Base-by-base conservation (phyloP, 306 rosid species). In the Rosa multiflora region DNA sequence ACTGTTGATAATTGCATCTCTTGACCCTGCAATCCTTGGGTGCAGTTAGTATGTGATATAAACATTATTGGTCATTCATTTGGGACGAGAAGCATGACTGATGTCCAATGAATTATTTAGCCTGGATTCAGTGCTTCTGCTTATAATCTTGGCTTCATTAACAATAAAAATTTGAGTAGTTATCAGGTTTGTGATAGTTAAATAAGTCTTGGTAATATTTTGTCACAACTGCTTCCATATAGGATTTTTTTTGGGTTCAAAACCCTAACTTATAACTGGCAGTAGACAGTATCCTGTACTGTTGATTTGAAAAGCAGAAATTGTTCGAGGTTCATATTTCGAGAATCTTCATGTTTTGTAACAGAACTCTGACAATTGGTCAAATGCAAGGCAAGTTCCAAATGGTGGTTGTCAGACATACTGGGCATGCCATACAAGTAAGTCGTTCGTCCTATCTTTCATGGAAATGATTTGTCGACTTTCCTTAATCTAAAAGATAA, bases 301-400 rank as follows among this genome's bases (percentile, higher is more conserved):
- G 5, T 47, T 43, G 12, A 70, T 46, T 46, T 47, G 42, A 70
- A 43, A 46, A 46, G n/a, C 39, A 11, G 14, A 68, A 44, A 23
- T 46, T 44, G 40, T 46, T 23, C 1, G 3, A 70, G 40, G n/a
- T 47, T 13, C 58, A 47, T 48, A 64, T 83, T 73, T 67, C 76
- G 71, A 82, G 68, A 56, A 58, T 67, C 51, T 46, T 5, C 17
- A 43, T 85, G 72, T 78, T 70, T 82, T 81, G 64, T 79, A 67
- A 79, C 91, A 95, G 99, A 83, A 63, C 97, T 84, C 96, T 92
- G 40, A 95, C 98, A 74, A 93, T 95, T 78, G 99, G 99, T 84
- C 99, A 95, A 89, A 95, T 95, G 99, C 99, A 95, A 90, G 99
- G 99, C 72, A 95, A 95, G 93, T 95, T 93, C 84, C 99, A 95